Evolutionary conservation across 2,329 filamentous ascomycete genomes (phyloP).

Genomic region (Helotiales sp.): DNA sequence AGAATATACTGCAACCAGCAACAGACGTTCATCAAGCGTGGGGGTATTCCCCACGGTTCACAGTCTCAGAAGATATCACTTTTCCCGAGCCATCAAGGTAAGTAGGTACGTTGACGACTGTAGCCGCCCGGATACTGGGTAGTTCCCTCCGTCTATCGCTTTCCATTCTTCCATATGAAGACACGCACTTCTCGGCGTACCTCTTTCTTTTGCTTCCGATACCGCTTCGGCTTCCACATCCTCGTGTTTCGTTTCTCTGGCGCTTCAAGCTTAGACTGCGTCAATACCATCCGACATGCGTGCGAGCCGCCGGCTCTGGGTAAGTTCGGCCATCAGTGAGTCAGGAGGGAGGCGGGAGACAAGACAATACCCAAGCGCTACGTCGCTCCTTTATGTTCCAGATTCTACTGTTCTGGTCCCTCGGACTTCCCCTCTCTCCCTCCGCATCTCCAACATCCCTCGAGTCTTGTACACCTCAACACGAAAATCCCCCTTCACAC

Average conservation of each 20-base stretch:
- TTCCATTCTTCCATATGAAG: slow-evolving; percentile 5
- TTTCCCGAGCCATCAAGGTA: background rate
- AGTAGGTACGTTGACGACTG: background rate
- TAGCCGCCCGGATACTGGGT: background rate
- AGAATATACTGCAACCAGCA: background rate
- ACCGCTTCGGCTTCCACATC: background rate
- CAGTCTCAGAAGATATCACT: background rate
- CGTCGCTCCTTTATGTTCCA: background rate
- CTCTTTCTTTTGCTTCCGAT: background rate
- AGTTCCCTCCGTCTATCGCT: too few relatives aligned
- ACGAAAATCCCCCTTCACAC: too few relatives aligned
- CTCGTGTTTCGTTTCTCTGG: background rate
- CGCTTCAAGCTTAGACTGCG: background rate
- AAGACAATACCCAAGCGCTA: background rate
- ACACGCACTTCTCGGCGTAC: background rate
- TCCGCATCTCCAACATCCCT: background rate
- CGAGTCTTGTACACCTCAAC: too few relatives aligned
- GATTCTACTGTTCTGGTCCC: background rate
- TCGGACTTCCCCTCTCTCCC: background rate
- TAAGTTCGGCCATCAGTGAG: background rate
- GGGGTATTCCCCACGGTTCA: background rate
- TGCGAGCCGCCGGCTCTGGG: background rate
- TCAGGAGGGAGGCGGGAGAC: too few relatives aligned
- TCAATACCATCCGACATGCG: background rate
- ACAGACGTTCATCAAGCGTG: background rate